Conservation (phyloP, 2,329 filamentous ascomycete species). For the Penicillium sp. region DNA sequence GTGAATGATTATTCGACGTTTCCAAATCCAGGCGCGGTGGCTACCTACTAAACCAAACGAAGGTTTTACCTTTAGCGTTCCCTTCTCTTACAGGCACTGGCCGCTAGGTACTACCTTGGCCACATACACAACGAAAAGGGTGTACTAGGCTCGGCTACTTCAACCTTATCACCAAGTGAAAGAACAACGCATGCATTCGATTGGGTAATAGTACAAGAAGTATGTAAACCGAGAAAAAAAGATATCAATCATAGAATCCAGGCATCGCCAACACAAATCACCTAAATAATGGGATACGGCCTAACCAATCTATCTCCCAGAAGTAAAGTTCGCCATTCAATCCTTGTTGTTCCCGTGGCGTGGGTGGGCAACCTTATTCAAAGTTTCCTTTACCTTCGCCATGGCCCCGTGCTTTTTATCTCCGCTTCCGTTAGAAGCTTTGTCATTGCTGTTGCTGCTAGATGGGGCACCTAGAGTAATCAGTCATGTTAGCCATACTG, state of each 20-base stretch:
- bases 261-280: background rate
- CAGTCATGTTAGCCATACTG: background rate
- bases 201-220: background rate
- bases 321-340: background rate
- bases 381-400: conserved; percentile 22
- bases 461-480: background rate
- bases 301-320: background rate
- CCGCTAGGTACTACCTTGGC: no score
- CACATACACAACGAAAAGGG: no score
- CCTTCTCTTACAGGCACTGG: no score
- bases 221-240: background rate
- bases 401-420: conserved; percentile 18
- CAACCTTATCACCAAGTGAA: no score
- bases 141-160: no score
- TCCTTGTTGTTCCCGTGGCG: background rate
- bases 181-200: background rate
- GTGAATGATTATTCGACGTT: no score
- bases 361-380: conserved; percentile 22
- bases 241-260: background rate
- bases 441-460: background rate
- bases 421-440: background rate
- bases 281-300: background rate
- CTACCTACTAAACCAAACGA: no score
- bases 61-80: no score
- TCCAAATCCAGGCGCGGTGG: no score